Conservation (phyloP, 208 protist genomes). For the Trichomonas tenax region DNA sequence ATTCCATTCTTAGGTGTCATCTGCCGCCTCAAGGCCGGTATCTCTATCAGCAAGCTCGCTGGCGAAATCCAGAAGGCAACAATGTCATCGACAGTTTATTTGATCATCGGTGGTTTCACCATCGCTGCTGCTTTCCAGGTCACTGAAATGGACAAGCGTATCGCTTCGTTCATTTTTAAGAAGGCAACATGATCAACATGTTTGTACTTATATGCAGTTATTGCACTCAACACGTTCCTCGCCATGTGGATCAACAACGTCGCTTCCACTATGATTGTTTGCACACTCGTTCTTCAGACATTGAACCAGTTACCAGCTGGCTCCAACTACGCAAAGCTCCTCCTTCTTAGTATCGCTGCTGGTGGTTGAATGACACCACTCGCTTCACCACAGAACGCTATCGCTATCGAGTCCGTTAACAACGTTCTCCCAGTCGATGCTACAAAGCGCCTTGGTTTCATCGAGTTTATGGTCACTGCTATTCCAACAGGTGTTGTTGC, state of each 20-base stretch:
- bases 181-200: not conserved
- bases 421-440: not conserved
- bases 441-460: not conserved
- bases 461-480: not conserved
- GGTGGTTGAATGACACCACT: not conserved
- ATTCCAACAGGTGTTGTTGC: not conserved
- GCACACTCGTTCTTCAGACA: not conserved
- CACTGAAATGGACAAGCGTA: not conserved
- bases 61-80: not conserved
- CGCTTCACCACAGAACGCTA: not conserved
- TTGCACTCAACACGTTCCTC: not conserved
- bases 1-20: not conserved
- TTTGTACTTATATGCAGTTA: not conserved
- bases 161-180: not conserved
- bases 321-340: not conserved
- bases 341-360: not conserved
- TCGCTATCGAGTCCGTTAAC: not conserved
- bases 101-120: not conserved
- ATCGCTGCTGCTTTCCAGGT: not conserved
- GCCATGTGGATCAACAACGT: not conserved
- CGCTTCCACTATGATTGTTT: not conserved
- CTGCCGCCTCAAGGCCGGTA: not conserved
- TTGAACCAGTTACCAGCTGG: not conserved
- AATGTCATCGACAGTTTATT: not conserved
- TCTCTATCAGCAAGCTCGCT: not conserved